Evolutionary conservation across 2,329 filamentous ascomycete genomes (phyloP).

Genomic region (Fusarium hostae): DNA sequence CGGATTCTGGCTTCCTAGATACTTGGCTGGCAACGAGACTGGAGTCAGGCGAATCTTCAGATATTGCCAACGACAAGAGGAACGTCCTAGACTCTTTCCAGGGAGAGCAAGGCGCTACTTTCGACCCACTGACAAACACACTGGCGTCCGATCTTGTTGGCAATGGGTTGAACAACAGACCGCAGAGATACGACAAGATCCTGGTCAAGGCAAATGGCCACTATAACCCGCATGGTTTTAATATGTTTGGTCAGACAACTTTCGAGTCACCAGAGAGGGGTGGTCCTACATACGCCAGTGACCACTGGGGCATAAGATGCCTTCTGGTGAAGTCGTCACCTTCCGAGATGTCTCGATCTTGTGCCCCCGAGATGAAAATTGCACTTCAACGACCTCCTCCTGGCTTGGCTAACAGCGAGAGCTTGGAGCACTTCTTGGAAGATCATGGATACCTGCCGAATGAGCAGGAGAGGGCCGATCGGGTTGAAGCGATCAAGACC

Average conservation of each 20-base stretch:
- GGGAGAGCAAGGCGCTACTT: constrained; percentile 73
- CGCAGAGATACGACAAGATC: constrained; percentile 74
- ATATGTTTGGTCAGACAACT: constrained; percentile 62
- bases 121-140: constrained; percentile 67
- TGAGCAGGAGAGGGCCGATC: constrained; percentile 53
- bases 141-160: constrained; percentile 64
- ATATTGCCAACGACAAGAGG: constrained; percentile 38
- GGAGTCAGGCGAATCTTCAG: constrained; percentile 55
- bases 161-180: constrained; percentile 61
- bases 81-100: constrained; percentile 55
- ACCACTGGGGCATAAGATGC: constrained; percentile 69
- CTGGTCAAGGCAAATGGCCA: constrained; percentile 57
- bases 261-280: background rate
- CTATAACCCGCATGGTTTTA: constrained; percentile 58
- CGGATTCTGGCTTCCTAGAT: constrained; percentile 61
- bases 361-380: constrained; percentile 39
- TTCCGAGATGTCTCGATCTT: background rate
- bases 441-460: constrained; percentile 58
- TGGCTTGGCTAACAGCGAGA: constrained; percentile 47
- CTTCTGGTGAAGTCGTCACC: constrained; percentile 45
- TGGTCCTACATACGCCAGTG: constrained; percentile 55
- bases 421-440: constrained; percentile 53
- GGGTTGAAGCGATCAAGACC: constrained; percentile 58
- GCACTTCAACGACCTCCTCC: constrained; percentile 44
- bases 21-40: constrained; percentile 61